Evolutionary conservation across 2,329 filamentous ascomycete species (phyloP).

Genomic region (Ilyonectria robusta): DNA sequence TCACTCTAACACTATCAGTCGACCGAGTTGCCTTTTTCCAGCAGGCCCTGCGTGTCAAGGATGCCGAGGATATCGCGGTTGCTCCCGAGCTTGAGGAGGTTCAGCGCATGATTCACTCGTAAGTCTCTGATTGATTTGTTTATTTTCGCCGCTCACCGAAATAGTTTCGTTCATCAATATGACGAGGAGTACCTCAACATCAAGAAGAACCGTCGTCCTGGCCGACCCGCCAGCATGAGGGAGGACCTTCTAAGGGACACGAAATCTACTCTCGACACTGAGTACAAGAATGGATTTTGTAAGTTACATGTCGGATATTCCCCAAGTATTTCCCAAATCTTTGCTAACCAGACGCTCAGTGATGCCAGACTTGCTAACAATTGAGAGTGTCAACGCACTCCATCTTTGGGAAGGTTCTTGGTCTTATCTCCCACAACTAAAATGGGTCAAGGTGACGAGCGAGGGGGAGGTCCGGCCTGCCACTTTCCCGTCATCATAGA

Average conservation of each 20-base stretch:
- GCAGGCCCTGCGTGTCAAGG: slow-evolving; percentile 64
- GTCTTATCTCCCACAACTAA: slow-evolving; percentile 81
- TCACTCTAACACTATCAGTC: slow-evolving; percentile 44
- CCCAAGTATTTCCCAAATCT: neutral
- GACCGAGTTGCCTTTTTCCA: slow-evolving; percentile 75
- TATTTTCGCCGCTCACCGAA: neutral
- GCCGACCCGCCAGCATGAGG: slow-evolving; percentile 81
- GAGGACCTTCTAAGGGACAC: slow-evolving; percentile 84
- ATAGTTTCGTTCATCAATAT: slow-evolving; percentile 75
- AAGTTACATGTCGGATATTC: slow-evolving; percentile 49
- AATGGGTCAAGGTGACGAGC: slow-evolving; percentile 81
- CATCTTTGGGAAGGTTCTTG: slow-evolving; percentile 87
- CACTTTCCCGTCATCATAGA: slow-evolving; percentile 78
- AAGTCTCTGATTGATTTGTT: slow-evolving; percentile 40
- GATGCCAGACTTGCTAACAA: slow-evolving; percentile 81
- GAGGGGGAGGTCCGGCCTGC: slow-evolving; percentile 77
- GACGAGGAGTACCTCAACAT: slow-evolving; percentile 78
- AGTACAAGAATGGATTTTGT: slow-evolving; percentile 89
- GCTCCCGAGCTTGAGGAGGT: slow-evolving; percentile 70
- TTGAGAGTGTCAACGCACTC: slow-evolving; percentile 75
- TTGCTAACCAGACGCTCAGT: slow-evolving; percentile 58
- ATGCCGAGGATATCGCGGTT: slow-evolving; percentile 63
- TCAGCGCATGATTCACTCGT: slow-evolving; percentile 75
- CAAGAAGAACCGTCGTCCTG: slow-evolving; percentile 80
- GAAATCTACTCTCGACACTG: slow-evolving; percentile 79